Percentiles rank a stretch among this genome's conserved stretches.
These are phyloP conservation scores for Trichoderma parareesei DNA, from an alignment of 495 filamentous ascomycete genomes.

Conservation along the genomic window DNA sequence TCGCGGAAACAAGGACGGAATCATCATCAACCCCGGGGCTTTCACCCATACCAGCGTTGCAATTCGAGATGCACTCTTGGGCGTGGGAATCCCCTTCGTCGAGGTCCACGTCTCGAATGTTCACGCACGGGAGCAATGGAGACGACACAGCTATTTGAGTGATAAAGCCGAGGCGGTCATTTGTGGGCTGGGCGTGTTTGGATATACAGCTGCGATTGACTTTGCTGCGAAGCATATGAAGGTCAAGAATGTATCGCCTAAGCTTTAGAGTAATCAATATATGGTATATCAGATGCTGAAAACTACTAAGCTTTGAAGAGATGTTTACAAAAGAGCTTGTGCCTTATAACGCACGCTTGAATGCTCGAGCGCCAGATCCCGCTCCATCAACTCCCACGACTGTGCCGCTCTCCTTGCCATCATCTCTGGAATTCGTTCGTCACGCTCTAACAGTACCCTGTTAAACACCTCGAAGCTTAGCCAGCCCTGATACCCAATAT, in stretches of 20 bases:
- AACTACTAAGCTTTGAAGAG: background rate
- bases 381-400: conserved; percentile 54
- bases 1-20: conserved; percentile 42
- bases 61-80: conserved; percentile 57
- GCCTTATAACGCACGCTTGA: background rate
- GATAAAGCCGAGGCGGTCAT: conserved; percentile 64
- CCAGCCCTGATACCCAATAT: conserved; percentile 64
- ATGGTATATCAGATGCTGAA: background rate
- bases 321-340: background rate
- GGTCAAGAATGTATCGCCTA: conserved; percentile 16
- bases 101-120: conserved; percentile 66
- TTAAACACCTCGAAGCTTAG: conserved; percentile 76
- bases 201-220: conserved; percentile 62
- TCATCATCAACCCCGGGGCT: conserved; percentile 64
- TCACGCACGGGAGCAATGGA: conserved; percentile 54
- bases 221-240: conserved; percentile 45
- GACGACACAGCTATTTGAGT: conserved; percentile 57
- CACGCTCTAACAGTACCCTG: conserved; percentile 48
- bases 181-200: conserved; percentile 58
- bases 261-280: background rate
- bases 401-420: conserved; percentile 57
- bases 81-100: conserved; percentile 58
- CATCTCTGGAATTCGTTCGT: conserved; percentile 45
- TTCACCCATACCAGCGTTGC: conserved; percentile 63
- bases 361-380: conserved; percentile 20